Base-by-base conservation (phyloP, 1,284 basidiomycete species). In the Cutaneotrichosporon spelunceum region DNA sequence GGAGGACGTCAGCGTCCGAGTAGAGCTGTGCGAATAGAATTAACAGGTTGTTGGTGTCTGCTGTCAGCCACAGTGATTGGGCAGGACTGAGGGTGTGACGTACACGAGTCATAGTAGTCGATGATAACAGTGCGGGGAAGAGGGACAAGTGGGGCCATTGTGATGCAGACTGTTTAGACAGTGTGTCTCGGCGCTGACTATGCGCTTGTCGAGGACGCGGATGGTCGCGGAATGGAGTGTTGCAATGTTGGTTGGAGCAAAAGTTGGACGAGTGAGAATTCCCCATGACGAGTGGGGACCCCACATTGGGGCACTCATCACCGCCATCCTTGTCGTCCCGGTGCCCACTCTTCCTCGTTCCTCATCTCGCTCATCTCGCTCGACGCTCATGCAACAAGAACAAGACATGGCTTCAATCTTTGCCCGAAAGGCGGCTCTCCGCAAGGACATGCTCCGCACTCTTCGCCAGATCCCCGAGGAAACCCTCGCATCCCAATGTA, bases 41-140 rank as follows among this genome's bases (percentile, higher is more conserved):
- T 52, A 80, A 64, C 52, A 80, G 71, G 63, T 80, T 80, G 63
- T 78, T 78, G 13, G 79, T 80, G 63, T 80, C 77, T 78, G 55
- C 13, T 10, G 27, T 50, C 23, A 47, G 45, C 10, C 21, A 26
- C 23, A 9, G 45, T 4, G 23, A 1, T 21, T 19, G 21, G 44
- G 48, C 45, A 56, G 42, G 10, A 59, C 14, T 44, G 52, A 21
- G 34, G 4, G 33, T 11, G 29, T 26, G 26, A 60, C 76, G 63
- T 57, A 76, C 77, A 80, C 0, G 77, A 79, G 59, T 80, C 79
- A 53, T 79, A 79, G 61, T 77, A 80, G 63, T 80, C 79, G 56
- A 80, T 60, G 21, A 80, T 77, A 52, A 79, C 66, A 2, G 75
- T 77, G 26, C 78, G 62, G 2, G 79, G 78, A 16, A 80, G 70